Percentiles rank a stretch among this genome's conserved stretches.
phyloP scores from a whole-genome alignment of 352 stramenopile genomes.

The Pythium volutum region DNA sequence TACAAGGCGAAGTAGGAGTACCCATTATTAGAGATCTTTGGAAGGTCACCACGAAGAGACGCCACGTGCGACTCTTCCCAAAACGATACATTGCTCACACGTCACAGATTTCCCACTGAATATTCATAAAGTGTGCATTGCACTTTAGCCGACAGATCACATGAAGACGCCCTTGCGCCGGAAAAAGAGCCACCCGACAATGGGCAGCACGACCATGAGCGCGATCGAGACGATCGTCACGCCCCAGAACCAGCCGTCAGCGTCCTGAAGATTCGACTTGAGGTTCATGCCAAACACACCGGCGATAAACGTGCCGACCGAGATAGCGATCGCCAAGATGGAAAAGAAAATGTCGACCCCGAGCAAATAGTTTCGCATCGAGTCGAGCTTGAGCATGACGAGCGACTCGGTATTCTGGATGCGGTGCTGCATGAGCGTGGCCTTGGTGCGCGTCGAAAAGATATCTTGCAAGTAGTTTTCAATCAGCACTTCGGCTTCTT shows the following conservation, averaged over 20 bases:
- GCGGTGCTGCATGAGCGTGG: conserved; percentile 58
- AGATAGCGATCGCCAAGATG: conserved; percentile 55
- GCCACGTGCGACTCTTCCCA: conserved; percentile 52
- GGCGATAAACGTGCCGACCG: conserved; percentile 57
- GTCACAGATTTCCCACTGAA: conserved; percentile 8
- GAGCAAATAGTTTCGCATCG: conserved; percentile 76
- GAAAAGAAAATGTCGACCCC: conserved; percentile 75
- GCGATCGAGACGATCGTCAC: conserved; percentile 42
- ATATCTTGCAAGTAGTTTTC: conserved; percentile 81
- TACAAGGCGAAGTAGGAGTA: no score
- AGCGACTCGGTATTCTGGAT: conserved; percentile 78
- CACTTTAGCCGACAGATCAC: no score
- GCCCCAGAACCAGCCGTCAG: conserved; percentile 55
- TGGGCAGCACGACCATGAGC: conserved; percentile 44
- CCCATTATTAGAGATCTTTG: neutral
- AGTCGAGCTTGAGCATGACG: conserved; percentile 78
- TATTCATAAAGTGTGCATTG: conserved; percentile 2
- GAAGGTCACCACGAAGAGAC: neutral
- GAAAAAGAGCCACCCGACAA: conserved; percentile 54
- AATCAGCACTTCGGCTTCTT: conserved; percentile 70
- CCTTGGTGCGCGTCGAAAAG: conserved; percentile 71
- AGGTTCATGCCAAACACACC: conserved; percentile 80
- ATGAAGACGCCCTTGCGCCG: conserved; percentile 49
- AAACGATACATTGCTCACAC: neutral
- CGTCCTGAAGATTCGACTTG: conserved; percentile 40